Evolutionary conservation across 2,329 filamentous ascomycete species (phyloP).

Genomic region (Colletotrichum spaethianum): DNA sequence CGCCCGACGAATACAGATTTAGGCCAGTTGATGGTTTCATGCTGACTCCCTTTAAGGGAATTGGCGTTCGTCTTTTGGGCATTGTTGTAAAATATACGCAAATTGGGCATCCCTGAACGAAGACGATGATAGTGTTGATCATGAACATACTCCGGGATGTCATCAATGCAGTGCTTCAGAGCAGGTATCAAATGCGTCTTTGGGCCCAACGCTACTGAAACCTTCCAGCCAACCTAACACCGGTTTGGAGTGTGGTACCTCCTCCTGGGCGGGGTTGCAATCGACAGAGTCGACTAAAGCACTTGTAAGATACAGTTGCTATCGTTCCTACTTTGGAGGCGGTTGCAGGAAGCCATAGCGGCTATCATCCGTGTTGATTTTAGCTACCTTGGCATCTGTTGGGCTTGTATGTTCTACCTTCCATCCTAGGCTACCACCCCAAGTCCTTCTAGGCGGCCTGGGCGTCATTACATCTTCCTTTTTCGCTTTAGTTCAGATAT

Average conservation of each 20-base stretch:
- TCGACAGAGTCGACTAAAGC: neutral
- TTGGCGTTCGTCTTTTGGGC: neutral
- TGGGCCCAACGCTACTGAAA: no score
- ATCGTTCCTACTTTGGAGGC: neutral
- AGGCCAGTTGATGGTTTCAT: neutral
- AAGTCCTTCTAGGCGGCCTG: slow-evolving; percentile 19
- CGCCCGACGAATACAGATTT: neutral
- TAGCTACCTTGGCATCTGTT: slow-evolving; percentile 19
- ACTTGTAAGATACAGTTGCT: neutral
- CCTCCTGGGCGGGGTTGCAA: neutral
- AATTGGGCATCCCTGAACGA: neutral
- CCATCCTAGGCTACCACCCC: neutral
- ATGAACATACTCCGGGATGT: no score
- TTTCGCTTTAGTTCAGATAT: slow-evolving; percentile 20
- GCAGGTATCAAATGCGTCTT: neutral
- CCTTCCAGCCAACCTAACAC: neutral
- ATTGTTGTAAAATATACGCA: neutral
- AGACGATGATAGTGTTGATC: no score
- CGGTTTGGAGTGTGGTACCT: neutral
- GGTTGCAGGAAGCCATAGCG: slow-evolving; percentile 9
- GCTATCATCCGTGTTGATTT: slow-evolving; percentile 23
- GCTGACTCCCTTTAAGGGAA: neutral
- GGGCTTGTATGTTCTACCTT: neutral
- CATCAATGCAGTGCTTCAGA: neutral
- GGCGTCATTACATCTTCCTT: slow-evolving; percentile 23